A percentile compares a stretch with the other conserved stretches of the same genome.
These are phyloP conservation scores for Annulohypoxylon stygium DNA, from an alignment of 495 filamentous ascomycete species.

Conservation along the genomic window DNA sequence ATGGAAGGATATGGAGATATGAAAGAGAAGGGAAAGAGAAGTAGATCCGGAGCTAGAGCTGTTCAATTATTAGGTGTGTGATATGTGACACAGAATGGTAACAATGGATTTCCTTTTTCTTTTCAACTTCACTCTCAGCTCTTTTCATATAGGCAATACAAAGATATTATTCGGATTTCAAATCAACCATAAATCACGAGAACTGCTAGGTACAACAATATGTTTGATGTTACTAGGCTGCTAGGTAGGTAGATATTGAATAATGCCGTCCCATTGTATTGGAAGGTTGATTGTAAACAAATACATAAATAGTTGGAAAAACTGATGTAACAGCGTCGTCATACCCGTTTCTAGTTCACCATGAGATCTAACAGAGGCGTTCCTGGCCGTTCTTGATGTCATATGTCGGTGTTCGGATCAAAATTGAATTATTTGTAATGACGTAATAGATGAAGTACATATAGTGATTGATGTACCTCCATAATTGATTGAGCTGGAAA, in stretches of 20 bases:
- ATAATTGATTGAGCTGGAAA: not conserved
- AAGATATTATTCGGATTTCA: not conserved
- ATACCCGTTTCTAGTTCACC: not conserved
- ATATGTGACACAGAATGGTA: not conserved
- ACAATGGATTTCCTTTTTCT: not conserved
- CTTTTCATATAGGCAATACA: not conserved
- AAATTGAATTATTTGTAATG: slow-evolving; percentile 18
- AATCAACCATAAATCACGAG: not conserved
- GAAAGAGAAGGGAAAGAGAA: not conserved
- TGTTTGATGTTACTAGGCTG: not conserved
- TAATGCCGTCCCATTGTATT: not conserved
- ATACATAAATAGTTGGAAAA: slow-evolving; percentile 1
- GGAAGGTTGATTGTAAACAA: not conserved
- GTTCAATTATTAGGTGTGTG: not conserved
- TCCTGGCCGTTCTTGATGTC: slow-evolving; percentile 29
- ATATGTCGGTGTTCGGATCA: slow-evolving; percentile 3
- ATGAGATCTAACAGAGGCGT: slow-evolving; percentile 5
- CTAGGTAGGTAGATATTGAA: not conserved
- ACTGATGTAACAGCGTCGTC: slow-evolving; percentile 43
- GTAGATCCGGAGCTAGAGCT: not conserved
- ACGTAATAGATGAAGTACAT: slow-evolving; percentile 20
- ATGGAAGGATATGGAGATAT: no score
- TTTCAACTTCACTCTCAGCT: not conserved
- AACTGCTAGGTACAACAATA: no score
- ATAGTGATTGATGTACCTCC: not conserved